Conservation (phyloP, 176 grass and related monocot genomes). For the Ampelocalamus luodianensis region DNA sequence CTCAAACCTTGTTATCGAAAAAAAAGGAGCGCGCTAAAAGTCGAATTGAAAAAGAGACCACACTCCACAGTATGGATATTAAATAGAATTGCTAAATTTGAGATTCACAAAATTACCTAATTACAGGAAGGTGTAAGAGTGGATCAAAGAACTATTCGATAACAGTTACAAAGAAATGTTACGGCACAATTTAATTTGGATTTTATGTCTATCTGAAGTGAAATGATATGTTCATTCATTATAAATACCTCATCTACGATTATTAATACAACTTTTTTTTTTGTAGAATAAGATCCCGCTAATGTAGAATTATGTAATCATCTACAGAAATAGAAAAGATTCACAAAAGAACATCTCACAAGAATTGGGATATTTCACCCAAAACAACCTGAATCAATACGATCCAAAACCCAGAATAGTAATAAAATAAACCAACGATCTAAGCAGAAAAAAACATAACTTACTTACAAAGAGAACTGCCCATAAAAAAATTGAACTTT, state of each 20-base stretch:
- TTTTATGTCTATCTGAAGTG: not conserved
- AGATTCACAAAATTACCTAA: conserved; percentile 11
- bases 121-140: not conserved
- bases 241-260: not conserved
- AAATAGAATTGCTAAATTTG: not conserved
- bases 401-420: not conserved
- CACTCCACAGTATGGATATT: not conserved
- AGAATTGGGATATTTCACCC: not conserved
- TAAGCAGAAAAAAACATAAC: conserved; percentile 17
- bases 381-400: not conserved
- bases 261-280: not conserved
- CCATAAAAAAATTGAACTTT: conserved; percentile 18
- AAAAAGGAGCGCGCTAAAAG: not conserved
- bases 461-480: not conserved
- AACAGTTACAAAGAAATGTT: not conserved
- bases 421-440: conserved; percentile 1
- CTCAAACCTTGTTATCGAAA: not conserved
- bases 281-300: not conserved
- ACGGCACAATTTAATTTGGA: not conserved
- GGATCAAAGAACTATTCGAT: not conserved
- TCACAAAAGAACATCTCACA: not conserved
- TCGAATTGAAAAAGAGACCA: not conserved
- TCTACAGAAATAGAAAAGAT: conserved; percentile 21
- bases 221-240: conserved; percentile 14
- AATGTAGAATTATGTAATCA: not conserved